A percentile compares a stretch with the other conserved stretches of the same genome.
Conservation (phyloP, 768 basidiomycete species). For the Leucogyrophana mollusca region DNA sequence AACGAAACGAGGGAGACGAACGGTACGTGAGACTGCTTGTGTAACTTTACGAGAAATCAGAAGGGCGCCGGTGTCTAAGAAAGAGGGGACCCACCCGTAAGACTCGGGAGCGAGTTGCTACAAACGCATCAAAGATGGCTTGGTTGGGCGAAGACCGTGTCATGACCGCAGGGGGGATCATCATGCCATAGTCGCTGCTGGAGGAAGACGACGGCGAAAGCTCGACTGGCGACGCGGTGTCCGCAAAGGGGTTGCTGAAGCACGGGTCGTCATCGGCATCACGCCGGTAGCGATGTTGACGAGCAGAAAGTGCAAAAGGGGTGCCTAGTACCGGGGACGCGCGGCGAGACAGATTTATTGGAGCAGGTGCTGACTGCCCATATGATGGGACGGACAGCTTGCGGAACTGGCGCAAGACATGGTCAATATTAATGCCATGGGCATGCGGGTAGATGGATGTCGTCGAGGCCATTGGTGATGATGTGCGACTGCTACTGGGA, state of each 20-base stretch:
- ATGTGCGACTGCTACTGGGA: slow-evolving; percentile 3
- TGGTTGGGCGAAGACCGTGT: slow-evolving; percentile 7
- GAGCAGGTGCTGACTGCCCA: background rate
- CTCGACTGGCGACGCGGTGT: slow-evolving; percentile 29
- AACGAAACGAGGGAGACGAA: slow-evolving; percentile 25
- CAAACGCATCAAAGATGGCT: slow-evolving; percentile 39
- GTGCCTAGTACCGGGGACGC: background rate
- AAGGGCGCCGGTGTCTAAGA: background rate
- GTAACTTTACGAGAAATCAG: slow-evolving; percentile 17
- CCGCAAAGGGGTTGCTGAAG: slow-evolving; percentile 1
- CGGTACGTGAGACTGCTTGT: slow-evolving; percentile 19
- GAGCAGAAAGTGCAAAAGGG: background rate
- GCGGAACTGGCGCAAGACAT: slow-evolving; percentile 5
- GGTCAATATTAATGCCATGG: slow-evolving; percentile 2
- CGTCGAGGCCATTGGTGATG: slow-evolving; percentile 16
- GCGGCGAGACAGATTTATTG: background rate
- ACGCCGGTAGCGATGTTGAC: background rate
- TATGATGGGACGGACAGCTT: slow-evolving; percentile 8
- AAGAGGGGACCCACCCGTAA: slow-evolving; percentile 41
- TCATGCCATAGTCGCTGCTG: slow-evolving; percentile 5
- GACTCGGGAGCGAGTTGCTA: slow-evolving; percentile 51
- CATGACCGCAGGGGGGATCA: slow-evolving; percentile 7
- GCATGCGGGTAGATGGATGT: slow-evolving; percentile 4
- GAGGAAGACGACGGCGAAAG: slow-evolving; percentile 23
- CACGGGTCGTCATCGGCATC: background rate